Evolutionary conservation across 2,329 filamentous ascomycete species (phyloP), one percentile per base, ranked within the genome.

Genomic region (Chaetoscypha palmicola): DNA sequence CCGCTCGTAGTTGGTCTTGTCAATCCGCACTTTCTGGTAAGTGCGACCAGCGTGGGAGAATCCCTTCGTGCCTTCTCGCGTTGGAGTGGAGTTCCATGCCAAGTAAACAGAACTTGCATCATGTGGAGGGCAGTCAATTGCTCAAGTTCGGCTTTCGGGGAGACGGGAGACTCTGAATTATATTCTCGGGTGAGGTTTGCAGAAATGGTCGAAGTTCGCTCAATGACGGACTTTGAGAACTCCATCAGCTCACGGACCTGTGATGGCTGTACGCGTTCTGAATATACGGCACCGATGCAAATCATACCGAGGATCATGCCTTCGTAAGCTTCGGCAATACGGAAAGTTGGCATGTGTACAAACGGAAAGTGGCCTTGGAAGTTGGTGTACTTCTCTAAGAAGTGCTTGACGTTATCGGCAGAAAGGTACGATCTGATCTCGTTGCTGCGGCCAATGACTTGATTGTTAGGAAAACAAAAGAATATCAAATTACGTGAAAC

Each of bases 201-300:
- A 62, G 69, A 77, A 60, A 76, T 59, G 32, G 62, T 65, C 20
- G 70, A 73, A 38, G 78, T 76, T 37, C 71, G 71, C 54, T 80
- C 68, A 32, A 86, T 69, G 8, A 76, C 75, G 17, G 69, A 60
- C 51, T 76, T 76, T 24, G 81, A 68, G 40, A 77, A 70, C 46
- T 83, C 76, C 72, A 83, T 84, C 63, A 86, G 71, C 59, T 79
- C 76, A 49, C 83, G 78, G 51, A 83, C 79, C 52, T 83, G 71
- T 48, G 71, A 66, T 34, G 79, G 64, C 21, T 70, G 67, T 49
- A 84, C 66, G 48, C 71, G 72, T 42, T 83, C 73, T 40, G 83
- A 86, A 63, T 88, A 89, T 45, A 85, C 83, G 31, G 83, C 83
- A 28, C 84, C 84, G 55, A 86, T 72, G 60, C 80, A 86, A 57